Evolutionary conservation across 2,329 filamentous ascomycete species (phyloP).

Genomic region (Colletotrichum plurivorum): DNA sequence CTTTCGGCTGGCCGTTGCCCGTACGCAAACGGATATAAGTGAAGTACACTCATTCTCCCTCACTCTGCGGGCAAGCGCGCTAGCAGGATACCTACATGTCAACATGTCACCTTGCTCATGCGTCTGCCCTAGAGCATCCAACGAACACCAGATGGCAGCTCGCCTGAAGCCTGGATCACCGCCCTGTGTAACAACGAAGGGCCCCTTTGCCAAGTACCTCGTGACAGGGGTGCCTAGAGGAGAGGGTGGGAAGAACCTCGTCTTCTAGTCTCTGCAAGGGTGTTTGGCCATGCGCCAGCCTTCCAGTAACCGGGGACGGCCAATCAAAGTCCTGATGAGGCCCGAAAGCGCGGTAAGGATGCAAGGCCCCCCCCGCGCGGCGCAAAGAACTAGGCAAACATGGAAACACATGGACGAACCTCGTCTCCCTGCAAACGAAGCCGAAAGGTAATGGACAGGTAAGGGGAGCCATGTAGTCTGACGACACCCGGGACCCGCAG

Average conservation of each 20-base stretch:
- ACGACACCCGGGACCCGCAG: not conserved
- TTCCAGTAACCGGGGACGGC: slow-evolving; percentile 33
- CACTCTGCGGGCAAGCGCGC: not conserved
- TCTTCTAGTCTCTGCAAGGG: not conserved
- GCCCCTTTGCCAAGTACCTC: slow-evolving; percentile 5
- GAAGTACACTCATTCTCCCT: not conserved
- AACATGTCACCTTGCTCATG: slow-evolving; percentile 1
- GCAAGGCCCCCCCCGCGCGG: slow-evolving; percentile 13
- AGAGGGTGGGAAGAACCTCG: not conserved
- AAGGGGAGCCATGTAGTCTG: slow-evolving; percentile 16
- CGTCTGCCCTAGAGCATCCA: not conserved
- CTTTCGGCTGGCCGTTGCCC: too few relatives aligned
- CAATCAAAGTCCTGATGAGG: slow-evolving; percentile 13
- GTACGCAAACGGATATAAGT: not conserved
- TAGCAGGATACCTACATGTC: slow-evolving; percentile 16
- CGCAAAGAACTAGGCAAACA: slow-evolving; percentile 29
- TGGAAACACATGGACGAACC: not conserved
- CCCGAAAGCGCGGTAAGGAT: slow-evolving; percentile 18
- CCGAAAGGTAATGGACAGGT: not conserved
- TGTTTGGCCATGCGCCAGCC: slow-evolving; percentile 19
- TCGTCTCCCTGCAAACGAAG: not conserved
- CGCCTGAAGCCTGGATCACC: slow-evolving; percentile 1
- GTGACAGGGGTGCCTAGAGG: slow-evolving; percentile 4
- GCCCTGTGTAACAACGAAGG: slow-evolving; percentile 14
- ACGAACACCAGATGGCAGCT: not conserved